phyloP scores from a whole-genome alignment of 345 rosid genomes.

The Ceriops decandra region DNA sequence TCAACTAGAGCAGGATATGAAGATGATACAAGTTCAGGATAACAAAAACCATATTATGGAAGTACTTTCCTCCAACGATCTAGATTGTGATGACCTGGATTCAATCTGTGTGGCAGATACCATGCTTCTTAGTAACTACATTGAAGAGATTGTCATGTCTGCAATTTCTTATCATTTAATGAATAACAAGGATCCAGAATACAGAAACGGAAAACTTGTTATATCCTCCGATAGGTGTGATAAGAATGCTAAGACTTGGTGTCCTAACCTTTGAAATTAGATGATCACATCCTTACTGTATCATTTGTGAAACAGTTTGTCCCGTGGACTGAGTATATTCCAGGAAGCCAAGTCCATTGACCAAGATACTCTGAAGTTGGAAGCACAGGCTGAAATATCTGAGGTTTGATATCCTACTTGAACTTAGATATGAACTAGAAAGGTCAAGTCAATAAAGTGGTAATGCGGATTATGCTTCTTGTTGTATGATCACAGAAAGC shows the following conservation, averaged over 20 bases:
- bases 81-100: slow-evolving; percentile 83
- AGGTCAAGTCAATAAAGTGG: neutral
- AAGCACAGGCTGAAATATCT: slow-evolving; percentile 40
- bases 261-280: neutral
- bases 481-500: slow-evolving; percentile 37
- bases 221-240: slow-evolving; percentile 72
- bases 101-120: slow-evolving; percentile 64
- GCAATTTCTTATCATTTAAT: slow-evolving; percentile 87
- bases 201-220: slow-evolving; percentile 80
- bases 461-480: neutral
- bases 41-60: slow-evolving; percentile 85
- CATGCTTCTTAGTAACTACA: slow-evolving; percentile 64
- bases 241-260: neutral
- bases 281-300: slow-evolving; percentile 5
- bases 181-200: slow-evolving; percentile 70
- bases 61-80: slow-evolving; percentile 82
- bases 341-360: slow-evolving; percentile 57
- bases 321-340: slow-evolving; percentile 80
- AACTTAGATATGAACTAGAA: neutral
- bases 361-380: slow-evolving; percentile 47
- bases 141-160: slow-evolving; percentile 87
- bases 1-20: slow-evolving; percentile 93
- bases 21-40: slow-evolving; percentile 83
- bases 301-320: slow-evolving; percentile 48
- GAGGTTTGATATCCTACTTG: slow-evolving; percentile 28